Base-by-base conservation (phyloP, 1,139 yeast species). In the Lodderomyces metapsilosis region DNA sequence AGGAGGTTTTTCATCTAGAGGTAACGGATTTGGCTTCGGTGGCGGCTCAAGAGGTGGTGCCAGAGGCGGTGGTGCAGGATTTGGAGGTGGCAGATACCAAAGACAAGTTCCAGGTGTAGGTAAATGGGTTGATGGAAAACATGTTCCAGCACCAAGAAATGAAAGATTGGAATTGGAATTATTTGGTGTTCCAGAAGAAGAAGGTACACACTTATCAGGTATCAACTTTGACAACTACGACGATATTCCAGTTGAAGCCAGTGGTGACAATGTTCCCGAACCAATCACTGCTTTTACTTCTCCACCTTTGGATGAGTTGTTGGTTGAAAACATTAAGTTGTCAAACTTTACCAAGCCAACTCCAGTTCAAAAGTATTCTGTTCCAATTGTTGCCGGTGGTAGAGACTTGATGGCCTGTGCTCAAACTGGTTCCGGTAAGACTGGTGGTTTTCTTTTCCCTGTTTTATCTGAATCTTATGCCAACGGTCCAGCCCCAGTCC, bases 341-440 rank as follows among this genome's bases (percentile, higher is more conserved):
- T 94, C 98, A 37, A 82, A 96, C 68, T 94, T 92, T 76, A 81
- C 86, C 51, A 88, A 78, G 69, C 98, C 98, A 59, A 92, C 99
- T 34, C 99, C 99, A 41, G 99, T 92, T 45, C 99, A 92, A 68
- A 92, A 92, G 71, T 92, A 92, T 76, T 92, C 98, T 39, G 88
- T 92, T 53, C 98, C 99, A 52, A 92, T 94, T 58, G 96, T 94
- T 53, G 89, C 95, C 47, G 82, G 76, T 42, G 95, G 96, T 58
- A 84, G 98, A 74, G 99, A 92, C 71, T 82, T 92, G 72, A 92
- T 92, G 98, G 98, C 98, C 36, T 92, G 98, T 83, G 98, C 98
- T 50, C 98, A 92, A 76, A 92, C 98, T 57, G 98, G 94, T 87
- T 91, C 98, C 44, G 99, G 99, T 80, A 92, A 92, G 76, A 92